A percentile compares a stretch with the other conserved stretches of the same genome.
Conservation (phyloP, 2,329 filamentous ascomycete genomes). For the Sporothrix pseudoabietina region DNA sequence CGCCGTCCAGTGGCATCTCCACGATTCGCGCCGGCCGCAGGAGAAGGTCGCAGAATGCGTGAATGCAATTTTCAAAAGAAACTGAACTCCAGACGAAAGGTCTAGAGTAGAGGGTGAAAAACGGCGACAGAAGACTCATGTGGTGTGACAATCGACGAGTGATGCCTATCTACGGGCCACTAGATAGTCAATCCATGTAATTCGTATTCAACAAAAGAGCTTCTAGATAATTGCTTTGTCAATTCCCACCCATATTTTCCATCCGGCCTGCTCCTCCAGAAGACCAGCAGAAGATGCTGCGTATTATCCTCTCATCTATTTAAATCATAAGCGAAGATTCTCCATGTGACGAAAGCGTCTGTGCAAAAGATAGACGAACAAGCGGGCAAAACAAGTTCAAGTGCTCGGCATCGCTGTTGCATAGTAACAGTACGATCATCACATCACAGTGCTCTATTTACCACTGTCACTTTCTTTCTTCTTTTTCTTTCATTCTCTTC, state of each 20-base stretch:
- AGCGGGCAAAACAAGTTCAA: not conserved
- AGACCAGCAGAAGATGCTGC: not conserved
- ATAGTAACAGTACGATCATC: not conserved
- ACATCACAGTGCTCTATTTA: not conserved
- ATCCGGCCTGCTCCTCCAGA: not conserved
- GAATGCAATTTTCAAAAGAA: not conserved
- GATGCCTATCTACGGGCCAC: not conserved
- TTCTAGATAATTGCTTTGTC: not conserved
- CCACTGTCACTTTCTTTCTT: not conserved
- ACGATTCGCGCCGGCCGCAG: slow-evolving; percentile 22
- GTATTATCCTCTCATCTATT: not conserved
- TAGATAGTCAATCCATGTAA: not conserved
- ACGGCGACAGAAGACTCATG: not conserved
- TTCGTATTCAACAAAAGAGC: too few species aligned
- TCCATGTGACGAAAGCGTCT: not conserved
- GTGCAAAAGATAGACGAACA: not conserved
- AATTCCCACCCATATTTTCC: too few species aligned
- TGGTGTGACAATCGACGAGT: not conserved
- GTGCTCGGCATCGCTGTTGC: not conserved
- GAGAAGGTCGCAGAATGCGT: slow-evolving; percentile 1
- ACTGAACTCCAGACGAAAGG: too few species aligned
- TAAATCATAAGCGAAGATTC: not conserved
- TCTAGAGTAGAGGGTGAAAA: too few species aligned
- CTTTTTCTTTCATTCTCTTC: not conserved
- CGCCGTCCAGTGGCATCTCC: slow-evolving; percentile 1